Conservation (phyloP, 257 asterid species). For the Solanum tarijense region DNA sequence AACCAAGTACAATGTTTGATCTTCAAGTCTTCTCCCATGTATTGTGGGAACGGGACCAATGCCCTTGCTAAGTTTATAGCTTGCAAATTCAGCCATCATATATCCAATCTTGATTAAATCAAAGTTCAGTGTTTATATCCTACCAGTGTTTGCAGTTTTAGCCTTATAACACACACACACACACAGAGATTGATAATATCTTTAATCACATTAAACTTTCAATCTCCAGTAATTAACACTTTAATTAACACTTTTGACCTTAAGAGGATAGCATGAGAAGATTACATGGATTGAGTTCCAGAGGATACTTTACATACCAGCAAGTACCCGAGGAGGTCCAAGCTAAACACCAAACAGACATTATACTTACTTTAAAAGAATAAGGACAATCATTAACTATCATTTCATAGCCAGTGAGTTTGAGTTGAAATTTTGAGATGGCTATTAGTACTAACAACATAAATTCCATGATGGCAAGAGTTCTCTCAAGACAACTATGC, state of each 20-base stretch:
- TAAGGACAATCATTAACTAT: neutral
- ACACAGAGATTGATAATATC: neutral
- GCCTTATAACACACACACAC: neutral
- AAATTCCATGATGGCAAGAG: neutral
- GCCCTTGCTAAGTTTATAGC: neutral
- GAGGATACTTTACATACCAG: neutral
- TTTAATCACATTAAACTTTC: neutral
- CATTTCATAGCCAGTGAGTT: neutral
- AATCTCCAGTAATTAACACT: neutral
- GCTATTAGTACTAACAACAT: neutral
- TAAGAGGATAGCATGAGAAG: neutral
- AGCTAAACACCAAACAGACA: neutral
- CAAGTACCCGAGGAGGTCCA: neutral
- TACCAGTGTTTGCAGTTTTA: neutral
- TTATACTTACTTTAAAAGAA: neutral
- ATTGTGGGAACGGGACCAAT: neutral
- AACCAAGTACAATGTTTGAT: neutral
- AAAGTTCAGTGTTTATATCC: neutral
- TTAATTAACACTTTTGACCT: neutral
- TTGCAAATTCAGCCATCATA: neutral
- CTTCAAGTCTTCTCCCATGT: neutral
- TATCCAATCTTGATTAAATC: neutral
- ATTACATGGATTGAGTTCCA: neutral
- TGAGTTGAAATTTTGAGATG: neutral
- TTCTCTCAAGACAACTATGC: neutral